Conservation (phyloP, 495 filamentous ascomycete genomes). For the Lophiotrema nucula region DNA sequence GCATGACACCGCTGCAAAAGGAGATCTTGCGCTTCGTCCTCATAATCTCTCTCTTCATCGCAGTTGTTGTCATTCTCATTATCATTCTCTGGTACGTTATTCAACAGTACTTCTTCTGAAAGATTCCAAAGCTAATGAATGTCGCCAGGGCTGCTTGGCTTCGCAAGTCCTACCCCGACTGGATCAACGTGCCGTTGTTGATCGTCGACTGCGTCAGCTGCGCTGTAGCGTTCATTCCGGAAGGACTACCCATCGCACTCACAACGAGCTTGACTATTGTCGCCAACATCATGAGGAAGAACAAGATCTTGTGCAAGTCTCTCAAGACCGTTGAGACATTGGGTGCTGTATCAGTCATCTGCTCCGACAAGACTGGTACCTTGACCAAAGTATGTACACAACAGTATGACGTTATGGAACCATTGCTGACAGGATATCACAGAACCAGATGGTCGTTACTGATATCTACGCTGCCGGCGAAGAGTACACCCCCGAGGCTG, state of each 20-base stretch:
- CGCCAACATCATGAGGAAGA: conserved; percentile 61
- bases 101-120: too few relatives aligned
- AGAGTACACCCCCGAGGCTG: conserved; percentile 26
- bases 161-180: conserved; percentile 55
- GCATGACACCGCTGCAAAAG: conserved; percentile 63
- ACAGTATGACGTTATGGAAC: too few relatives aligned
- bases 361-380: conserved; percentile 70
- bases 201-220: conserved; percentile 61
- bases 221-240: conserved; percentile 73
- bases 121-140: too few relatives aligned
- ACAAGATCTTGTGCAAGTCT: conserved; percentile 64
- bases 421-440: conserved; percentile 54
- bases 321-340: conserved; percentile 69
- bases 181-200: conserved; percentile 66
- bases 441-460: conserved; percentile 10
- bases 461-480: conserved; percentile 27
- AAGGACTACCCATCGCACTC: conserved; percentile 67
- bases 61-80: conserved; percentile 55
- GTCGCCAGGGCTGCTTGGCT: conserved; percentile 68
- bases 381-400: conserved; percentile 50
- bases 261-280: conserved; percentile 56
- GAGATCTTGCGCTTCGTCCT: conserved; percentile 67
- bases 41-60: conserved; percentile 57
- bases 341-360: conserved; percentile 65
- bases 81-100: conserved; percentile 58